A percentile compares a stretch with the other conserved stretches of the same genome.
phyloP scores from a whole-genome alignment of 1,284 basidiomycete species.

The Apiotrichum porosum region DNA sequence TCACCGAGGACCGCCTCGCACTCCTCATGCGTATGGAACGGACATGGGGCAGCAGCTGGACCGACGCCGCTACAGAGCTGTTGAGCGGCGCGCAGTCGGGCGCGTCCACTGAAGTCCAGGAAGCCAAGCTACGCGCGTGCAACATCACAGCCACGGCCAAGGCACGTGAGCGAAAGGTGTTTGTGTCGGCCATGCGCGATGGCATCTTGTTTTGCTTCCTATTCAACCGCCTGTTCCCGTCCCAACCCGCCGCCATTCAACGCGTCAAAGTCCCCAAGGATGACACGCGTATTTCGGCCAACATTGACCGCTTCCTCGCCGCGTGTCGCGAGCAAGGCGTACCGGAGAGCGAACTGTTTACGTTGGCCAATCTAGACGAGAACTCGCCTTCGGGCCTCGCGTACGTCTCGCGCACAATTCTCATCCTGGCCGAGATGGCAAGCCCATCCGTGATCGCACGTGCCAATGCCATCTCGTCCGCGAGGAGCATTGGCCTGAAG shows the following conservation, averaged over 20 bases:
- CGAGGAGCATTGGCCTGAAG: too few species aligned
- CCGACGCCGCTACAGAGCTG: slow-evolving; percentile 23
- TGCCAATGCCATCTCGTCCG: background rate
- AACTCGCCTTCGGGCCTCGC: slow-evolving; percentile 29
- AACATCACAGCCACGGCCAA: slow-evolving; percentile 57
- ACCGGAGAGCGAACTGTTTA: slow-evolving; percentile 29
- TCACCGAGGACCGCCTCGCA: slow-evolving; percentile 64
- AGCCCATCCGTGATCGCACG: slow-evolving; percentile 28
- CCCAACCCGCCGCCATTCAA: slow-evolving; percentile 31
- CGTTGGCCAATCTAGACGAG: slow-evolving; percentile 29
- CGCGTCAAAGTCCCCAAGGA: slow-evolving; percentile 39
- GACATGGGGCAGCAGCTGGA: slow-evolving; percentile 61
- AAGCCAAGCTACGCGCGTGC: slow-evolving; percentile 49
- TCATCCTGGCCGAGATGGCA: slow-evolving; percentile 60
- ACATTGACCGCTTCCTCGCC: slow-evolving; percentile 34
- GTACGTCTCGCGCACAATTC: slow-evolving; percentile 52
- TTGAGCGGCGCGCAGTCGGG: slow-evolving; percentile 12
- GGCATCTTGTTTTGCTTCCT: slow-evolving; percentile 75
- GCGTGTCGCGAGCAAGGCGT: slow-evolving; percentile 35
- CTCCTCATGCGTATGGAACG: slow-evolving; percentile 62
- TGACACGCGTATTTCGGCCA: slow-evolving; percentile 28
- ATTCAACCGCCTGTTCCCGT: slow-evolving; percentile 36
- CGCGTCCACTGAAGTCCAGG: slow-evolving; percentile 26
- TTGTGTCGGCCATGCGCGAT: slow-evolving; percentile 69
- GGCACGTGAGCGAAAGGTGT: slow-evolving; percentile 64